Evolutionary conservation across 306 rosid species (phyloP), one percentile per base, ranked within the genome.

Genomic region (Senna siamea): DNA sequence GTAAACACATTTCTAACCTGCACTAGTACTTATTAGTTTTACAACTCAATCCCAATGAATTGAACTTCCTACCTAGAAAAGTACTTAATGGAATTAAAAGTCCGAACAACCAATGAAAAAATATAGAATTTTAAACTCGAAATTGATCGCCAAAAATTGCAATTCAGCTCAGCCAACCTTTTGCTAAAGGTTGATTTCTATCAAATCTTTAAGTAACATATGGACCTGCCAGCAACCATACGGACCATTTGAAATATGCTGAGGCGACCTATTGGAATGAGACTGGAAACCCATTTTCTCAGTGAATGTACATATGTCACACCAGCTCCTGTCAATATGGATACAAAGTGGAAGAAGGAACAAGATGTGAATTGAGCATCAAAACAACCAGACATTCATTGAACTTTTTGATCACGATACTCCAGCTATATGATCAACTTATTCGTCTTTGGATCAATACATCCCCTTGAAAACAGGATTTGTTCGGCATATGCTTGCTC

Each of bases 401-500:
- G 41, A 61, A 62, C 41, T 10, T 19, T 80, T 66, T 59, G 1
- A 73, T 63, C 78, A 43, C 76, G 71, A 79, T 58, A 40, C 63
- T 70, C 84, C 74, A 3, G 69, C 55, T 17, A 63, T 32, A 19
- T 7, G 47, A 80, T 69, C 60, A 43, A 46, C 79, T 69, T 59
- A 81, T 76, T 74, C 15, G 40, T 79, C 77, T 56, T 72, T 23
- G 84, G 80, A 67, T 88, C 85, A 95, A 66, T 92, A 95, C 99
- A 95, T 95, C 46, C 99, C 99, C 89, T 92, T 95, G 92, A 95
- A 95, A 81, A 95, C 96, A 38, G 99, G 99, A 85, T 95, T 95
- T 52, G 98, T 88, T 46, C 99, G 88, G 77, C 99, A 95, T 75
- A 95, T 95, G 86, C 99, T 88, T 22, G 98, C 99, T 66, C 99